phyloP scores from a whole-genome alignment of 495 filamentous ascomycete genomes.

The Cladorrhinum samala region DNA sequence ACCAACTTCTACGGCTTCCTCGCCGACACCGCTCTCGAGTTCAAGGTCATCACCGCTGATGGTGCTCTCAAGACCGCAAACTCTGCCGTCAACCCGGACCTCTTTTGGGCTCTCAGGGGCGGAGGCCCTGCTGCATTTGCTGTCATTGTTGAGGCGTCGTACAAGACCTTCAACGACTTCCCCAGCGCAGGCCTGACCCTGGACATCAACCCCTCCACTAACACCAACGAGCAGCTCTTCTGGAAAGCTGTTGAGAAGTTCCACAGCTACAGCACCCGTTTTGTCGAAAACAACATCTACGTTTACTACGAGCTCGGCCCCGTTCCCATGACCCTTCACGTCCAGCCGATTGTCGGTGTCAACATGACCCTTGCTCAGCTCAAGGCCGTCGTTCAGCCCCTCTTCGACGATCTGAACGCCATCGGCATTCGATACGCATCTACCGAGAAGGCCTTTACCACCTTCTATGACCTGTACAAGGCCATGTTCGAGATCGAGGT shows the following conservation, averaged over 20 bases:
- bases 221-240: conserved; percentile 31
- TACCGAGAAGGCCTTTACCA: conserved; percentile 27
- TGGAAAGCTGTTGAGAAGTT: conserved; percentile 42
- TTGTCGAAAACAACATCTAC: conserved; percentile 39
- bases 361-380: conserved; percentile 37
- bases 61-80: conserved; percentile 49
- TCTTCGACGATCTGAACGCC: conserved; percentile 38
- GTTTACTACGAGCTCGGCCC: conserved; percentile 42
- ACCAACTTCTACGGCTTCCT: conserved; percentile 47
- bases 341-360: conserved; percentile 41
- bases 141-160: conserved; percentile 47
- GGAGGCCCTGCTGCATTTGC: conserved; percentile 54
- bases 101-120: conserved; percentile 61
- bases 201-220: conserved; percentile 33
- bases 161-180: conserved; percentile 43
- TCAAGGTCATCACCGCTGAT: conserved; percentile 52
- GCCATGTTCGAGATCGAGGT: conserved; percentile 43
- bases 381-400: conserved; percentile 35
- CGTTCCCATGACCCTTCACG: conserved; percentile 23
- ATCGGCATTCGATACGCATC: conserved; percentile 32
- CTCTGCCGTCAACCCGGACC: conserved; percentile 45
- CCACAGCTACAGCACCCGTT: conserved; percentile 38
- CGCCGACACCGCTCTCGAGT: conserved; percentile 49
- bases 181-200: conserved; percentile 35
- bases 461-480: conserved; percentile 42